Percentiles rank a stretch among this genome's conserved stretches.
Conservation (phyloP, 345 rosid species). For the Viola odorata region DNA sequence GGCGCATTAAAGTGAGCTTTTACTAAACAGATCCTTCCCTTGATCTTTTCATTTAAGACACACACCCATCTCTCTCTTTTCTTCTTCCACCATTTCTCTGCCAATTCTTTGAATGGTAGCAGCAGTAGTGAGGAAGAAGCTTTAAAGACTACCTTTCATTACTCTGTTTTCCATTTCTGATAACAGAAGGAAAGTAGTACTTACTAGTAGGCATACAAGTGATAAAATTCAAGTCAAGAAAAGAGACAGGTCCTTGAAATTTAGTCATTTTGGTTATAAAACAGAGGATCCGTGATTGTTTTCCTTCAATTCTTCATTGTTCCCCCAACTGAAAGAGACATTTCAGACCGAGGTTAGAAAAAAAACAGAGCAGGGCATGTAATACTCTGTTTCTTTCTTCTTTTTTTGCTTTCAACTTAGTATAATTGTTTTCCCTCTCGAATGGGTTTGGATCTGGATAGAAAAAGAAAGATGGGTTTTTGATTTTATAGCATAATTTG, state of each 20-base stretch:
- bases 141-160: too few species aligned
- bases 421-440: not conserved
- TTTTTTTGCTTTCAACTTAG: not conserved
- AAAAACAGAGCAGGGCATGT: not conserved
- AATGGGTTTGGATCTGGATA: conserved; percentile 19
- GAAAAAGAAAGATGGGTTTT: conserved; percentile 4
- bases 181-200: conserved; percentile 3
- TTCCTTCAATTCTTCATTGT: conserved; percentile 4
- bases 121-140: too few species aligned
- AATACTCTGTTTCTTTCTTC: not conserved
- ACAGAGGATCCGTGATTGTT: not conserved
- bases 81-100: too few species aligned
- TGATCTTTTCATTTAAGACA: not conserved
- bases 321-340: conserved; percentile 14
- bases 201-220: not conserved
- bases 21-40: conserved; percentile 4
- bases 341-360: conserved; percentile 9
- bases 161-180: conserved; percentile 11
- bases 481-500: conserved; percentile 16
- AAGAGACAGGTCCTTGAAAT: conserved; percentile 2
- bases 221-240: conserved; percentile 14
- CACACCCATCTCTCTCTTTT: too few species aligned
- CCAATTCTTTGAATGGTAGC: too few species aligned
- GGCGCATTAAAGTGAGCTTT: conserved; percentile 19
- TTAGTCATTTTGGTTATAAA: conserved; percentile 2